A percentile compares a stretch with the other conserved stretches of the same genome.
phyloP scores from a whole-genome alignment of 805 yeast genomes.

The Candida anglica region DNA sequence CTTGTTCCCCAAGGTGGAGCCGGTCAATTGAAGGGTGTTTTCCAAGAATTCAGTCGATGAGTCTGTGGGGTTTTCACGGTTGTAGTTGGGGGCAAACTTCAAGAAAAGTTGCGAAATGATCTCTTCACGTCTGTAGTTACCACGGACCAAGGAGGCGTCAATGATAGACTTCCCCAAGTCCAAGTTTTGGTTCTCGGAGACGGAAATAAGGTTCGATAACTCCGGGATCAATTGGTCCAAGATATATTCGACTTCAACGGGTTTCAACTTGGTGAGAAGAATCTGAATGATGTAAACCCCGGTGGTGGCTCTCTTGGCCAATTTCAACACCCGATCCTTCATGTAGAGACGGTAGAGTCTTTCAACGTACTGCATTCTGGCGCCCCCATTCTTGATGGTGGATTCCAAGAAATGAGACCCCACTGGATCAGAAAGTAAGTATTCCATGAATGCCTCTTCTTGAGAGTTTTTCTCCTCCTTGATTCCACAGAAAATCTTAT shows the following conservation, averaged over 20 bases:
- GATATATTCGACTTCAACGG: constrained; percentile 57
- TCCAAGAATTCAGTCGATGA: constrained; percentile 54
- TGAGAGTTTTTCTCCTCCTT: constrained; percentile 49
- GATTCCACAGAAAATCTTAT: constrained; percentile 51
- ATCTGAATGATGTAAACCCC: constrained; percentile 80
- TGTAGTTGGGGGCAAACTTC: constrained; percentile 40
- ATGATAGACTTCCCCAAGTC: constrained; percentile 66
- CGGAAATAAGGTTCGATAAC: constrained; percentile 49
- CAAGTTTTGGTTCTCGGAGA: constrained; percentile 55
- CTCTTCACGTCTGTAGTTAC: constrained; percentile 56
- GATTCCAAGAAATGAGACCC: constrained; percentile 90
- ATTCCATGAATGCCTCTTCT: constrained; percentile 81
- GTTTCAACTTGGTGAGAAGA: constrained; percentile 59
- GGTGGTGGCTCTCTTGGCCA: constrained; percentile 78
- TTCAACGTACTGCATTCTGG: constrained; percentile 62
- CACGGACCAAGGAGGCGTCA: constrained; percentile 58
- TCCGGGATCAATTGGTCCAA: constrained; percentile 66
- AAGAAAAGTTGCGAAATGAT: constrained; percentile 45
- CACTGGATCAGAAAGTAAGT: constrained; percentile 78
- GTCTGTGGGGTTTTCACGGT: constrained; percentile 13
- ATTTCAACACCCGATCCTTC: constrained; percentile 65
- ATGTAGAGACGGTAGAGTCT: constrained; percentile 70
- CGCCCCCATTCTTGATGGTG: constrained; percentile 56
- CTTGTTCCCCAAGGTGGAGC: constrained; percentile 77
- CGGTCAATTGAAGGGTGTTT: constrained; percentile 57